A percentile compares a stretch with the other conserved stretches of the same genome.
These are phyloP conservation scores for Vinca minor DNA, from an alignment of 257 asterid genomes.

Conservation along the genomic window DNA sequence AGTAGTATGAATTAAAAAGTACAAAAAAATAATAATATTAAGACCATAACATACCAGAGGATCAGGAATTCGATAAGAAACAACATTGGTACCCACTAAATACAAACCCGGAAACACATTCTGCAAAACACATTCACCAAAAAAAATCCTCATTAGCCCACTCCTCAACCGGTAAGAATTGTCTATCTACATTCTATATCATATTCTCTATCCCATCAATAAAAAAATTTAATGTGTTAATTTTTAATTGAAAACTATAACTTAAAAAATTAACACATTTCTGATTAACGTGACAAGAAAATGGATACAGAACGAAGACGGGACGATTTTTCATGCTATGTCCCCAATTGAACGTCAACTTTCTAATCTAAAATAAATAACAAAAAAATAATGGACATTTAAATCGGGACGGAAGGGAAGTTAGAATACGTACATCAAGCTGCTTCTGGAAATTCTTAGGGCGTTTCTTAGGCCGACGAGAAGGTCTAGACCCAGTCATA, in stretches of 20 bases:
- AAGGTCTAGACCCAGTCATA: conserved; percentile 67
- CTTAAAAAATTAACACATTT: neutral
- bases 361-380: too few species aligned
- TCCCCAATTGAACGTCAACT: too few species aligned
- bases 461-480: conserved; percentile 69
- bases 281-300: too few species aligned
- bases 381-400: too few species aligned
- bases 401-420: too few species aligned
- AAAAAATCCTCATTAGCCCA: conserved; percentile 6
- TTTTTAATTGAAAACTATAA: too few species aligned
- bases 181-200: too few species aligned
- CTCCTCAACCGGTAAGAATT: neutral
- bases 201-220: too few species aligned
- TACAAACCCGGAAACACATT: conserved; percentile 58
- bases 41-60: conserved; percentile 33
- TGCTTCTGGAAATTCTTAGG: conserved; percentile 64
- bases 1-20: too few species aligned
- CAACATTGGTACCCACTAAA: conserved; percentile 61
- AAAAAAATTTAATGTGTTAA: too few species aligned
- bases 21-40: neutral
- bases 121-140: conserved; percentile 30
- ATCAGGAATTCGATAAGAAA: conserved; percentile 42
- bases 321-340: too few species aligned
- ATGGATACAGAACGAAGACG: too few species aligned
- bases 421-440: conserved; percentile 56